Percentiles rank a stretch among this genome's conserved stretches.
These are phyloP conservation scores for Flaveria ramosissima DNA, from an alignment of 129 eudicot genomes.

Conservation along the genomic window DNA sequence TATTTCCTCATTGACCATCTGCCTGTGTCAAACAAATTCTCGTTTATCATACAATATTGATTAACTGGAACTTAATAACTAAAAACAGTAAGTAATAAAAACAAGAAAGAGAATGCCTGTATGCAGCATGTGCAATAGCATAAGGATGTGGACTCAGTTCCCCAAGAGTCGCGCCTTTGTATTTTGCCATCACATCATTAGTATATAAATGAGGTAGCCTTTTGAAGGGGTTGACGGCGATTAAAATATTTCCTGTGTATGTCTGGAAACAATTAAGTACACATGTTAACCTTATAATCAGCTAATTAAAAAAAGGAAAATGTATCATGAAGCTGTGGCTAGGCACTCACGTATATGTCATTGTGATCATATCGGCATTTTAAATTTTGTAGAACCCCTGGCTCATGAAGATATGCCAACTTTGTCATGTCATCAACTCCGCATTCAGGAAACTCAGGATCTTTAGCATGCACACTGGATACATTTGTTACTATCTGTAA, in stretches of 20 bases:
- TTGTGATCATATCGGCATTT: conserved; percentile 58
- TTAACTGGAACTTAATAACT: neutral
- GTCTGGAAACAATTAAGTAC: conserved; percentile 63
- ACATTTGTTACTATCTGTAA: conserved; percentile 49
- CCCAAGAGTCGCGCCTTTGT: conserved; percentile 75
- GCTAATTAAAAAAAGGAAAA: neutral
- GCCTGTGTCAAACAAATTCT: conserved; percentile 47
- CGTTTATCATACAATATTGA: neutral
- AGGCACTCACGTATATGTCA: conserved; percentile 75
- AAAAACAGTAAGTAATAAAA: neutral
- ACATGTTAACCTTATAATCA: neutral
- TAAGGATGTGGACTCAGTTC: conserved; percentile 94
- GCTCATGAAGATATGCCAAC: conserved; percentile 89
- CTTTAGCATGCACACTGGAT: conserved; percentile 61
- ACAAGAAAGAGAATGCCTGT: conserved; percentile 48
- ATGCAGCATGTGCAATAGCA: conserved; percentile 93
- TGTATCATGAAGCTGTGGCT: neutral
- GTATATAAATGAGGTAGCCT: conserved; percentile 72
- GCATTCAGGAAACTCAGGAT: conserved; percentile 61
- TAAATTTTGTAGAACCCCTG: conserved; percentile 80
- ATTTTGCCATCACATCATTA: conserved; percentile 62
- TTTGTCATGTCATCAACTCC: conserved; percentile 98
- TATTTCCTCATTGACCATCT: conserved; percentile 72
- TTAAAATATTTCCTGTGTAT: conserved; percentile 89
- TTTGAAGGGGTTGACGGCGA: conserved; percentile 92